Base-by-base conservation (phyloP, 441 rosid species). In the Brassica balearica region DNA sequence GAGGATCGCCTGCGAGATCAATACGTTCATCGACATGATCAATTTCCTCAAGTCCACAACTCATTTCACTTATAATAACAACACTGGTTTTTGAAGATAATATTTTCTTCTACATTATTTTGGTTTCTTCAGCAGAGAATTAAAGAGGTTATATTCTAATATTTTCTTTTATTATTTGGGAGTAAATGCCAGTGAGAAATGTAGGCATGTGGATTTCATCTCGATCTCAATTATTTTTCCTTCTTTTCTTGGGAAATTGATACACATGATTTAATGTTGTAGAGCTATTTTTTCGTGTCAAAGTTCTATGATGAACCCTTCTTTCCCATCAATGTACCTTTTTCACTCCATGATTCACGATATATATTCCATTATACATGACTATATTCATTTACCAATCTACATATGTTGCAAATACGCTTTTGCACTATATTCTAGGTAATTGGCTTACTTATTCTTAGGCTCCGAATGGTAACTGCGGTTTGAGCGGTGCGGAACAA, bases 1-100 rank as follows among this genome's bases (percentile, higher is more conserved):
- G 3, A 82, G 88, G 78, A 84, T 85, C 1, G 84, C 85, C 2
- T 85, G 87, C 68, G 87, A 87, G 69, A 69, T 84, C 34, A 83
- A 85, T 68, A 76, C 82, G 11, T 84, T 84, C 66, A 78, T 25
- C 23, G 65, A 82, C 78, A 81, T 85, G 71, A 61, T 85, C 48
- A 84, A 84, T 56, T 84, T 82, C 61, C 88, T 87, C 32, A 76
- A 81, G 65, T 84, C 80, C 23, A 73, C 71, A 5, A 74, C 82
- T 77, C 85, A 84, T 41, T 59, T 78, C 8, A 84, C 77, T 63
- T 67, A 82, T 59, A 29, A 72, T 2, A 36, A 9, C 8, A 8
- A 72, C 58, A 62, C 29, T 23, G 43, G 48, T 25, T 20, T 72
- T 72, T 72, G 27, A 43, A 41, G 25, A 41, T 72, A 3, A 14